These are phyloP conservation scores for Eutrema heterophyllum DNA, from an alignment of 345 rosid genomes.

Conservation along the genomic window DNA sequence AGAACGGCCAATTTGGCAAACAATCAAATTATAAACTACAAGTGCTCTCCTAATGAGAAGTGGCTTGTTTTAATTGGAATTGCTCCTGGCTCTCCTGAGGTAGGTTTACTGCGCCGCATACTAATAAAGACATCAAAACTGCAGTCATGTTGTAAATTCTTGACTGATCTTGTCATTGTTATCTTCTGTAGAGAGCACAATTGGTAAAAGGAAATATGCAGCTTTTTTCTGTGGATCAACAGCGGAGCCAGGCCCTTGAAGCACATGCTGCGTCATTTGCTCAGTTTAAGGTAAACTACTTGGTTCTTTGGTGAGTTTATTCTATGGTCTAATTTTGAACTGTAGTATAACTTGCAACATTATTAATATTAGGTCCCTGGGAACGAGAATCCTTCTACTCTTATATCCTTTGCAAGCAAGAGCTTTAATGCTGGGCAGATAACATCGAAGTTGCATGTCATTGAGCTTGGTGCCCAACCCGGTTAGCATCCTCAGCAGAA, in stretches of 20 bases:
- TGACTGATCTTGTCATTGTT: constrained; percentile 1
- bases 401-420: constrained; percentile 91
- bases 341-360: constrained; percentile 1
- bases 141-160: background rate
- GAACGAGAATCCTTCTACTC: constrained; percentile 88
- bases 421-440: constrained; percentile 86
- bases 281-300: constrained; percentile 57
- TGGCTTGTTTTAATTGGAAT: constrained; percentile 98
- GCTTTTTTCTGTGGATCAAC: constrained; percentile 92
- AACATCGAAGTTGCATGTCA: constrained; percentile 86
- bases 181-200: constrained; percentile 61
- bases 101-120: constrained; percentile 24
- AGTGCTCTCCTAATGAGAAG: constrained; percentile 91
- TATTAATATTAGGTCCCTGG: constrained; percentile 67
- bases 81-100: constrained; percentile 98
- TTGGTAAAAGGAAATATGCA: constrained; percentile 94
- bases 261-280: constrained; percentile 99
- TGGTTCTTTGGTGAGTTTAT: background rate
- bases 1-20: constrained; percentile 87
- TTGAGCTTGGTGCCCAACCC: constrained; percentile 98
- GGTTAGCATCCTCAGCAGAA: constrained; percentile 37
- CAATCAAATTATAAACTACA: constrained; percentile 96
- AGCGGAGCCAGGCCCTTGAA: constrained; percentile 98
- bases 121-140: constrained; percentile 7
- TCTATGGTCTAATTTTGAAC: constrained; percentile 2